These are phyloP conservation scores for Stephanodiscus minutulus DNA, from an alignment of 108 stramenopile genomes.

Conservation along the genomic window DNA sequence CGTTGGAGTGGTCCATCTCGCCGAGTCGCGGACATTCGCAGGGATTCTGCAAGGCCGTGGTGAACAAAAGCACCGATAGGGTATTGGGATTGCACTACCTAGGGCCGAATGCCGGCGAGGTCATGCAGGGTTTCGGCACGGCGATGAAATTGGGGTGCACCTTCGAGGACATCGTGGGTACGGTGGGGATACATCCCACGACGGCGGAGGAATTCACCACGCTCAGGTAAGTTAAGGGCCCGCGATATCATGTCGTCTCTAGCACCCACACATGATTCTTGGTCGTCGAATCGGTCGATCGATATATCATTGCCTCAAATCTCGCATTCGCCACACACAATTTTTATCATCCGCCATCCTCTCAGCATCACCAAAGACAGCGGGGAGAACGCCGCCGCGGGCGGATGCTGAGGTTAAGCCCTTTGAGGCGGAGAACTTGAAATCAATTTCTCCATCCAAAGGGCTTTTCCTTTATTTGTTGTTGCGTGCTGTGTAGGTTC, in stretches of 20 bases:
- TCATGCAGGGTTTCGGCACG: conserved; percentile 92
- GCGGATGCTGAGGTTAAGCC: conserved; percentile 99
- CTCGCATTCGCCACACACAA: background rate
- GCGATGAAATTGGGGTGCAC: conserved; percentile 91
- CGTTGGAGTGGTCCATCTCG: conserved; percentile 94
- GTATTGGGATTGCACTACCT: conserved; percentile 97
- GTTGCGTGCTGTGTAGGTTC: background rate
- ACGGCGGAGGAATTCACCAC: conserved; percentile 91
- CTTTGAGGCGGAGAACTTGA: conserved; percentile 62
- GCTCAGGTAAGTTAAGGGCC: conserved; percentile 36
- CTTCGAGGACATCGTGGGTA: conserved; percentile 75
- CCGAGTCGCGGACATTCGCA: conserved; percentile 56
- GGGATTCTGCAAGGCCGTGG: conserved; percentile 92
- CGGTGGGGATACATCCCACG: conserved; percentile 99
- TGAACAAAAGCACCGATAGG: conserved; percentile 65
- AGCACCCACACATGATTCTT: too few species aligned
- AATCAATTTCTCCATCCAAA: conserved; percentile 8
- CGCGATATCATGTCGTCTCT: too few species aligned
- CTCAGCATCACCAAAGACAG: conserved; percentile 81
- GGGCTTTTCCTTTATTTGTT: background rate
- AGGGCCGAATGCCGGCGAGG: conserved; percentile 99
- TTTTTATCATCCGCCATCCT: background rate
- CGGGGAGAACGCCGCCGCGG: conserved; percentile 89
- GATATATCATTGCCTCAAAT: background rate
- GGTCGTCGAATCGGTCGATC: background rate